Percentiles rank a stretch among this genome's conserved stretches.
phyloP scores from a whole-genome alignment of 1,139 yeast genomes.

The Hemisphaericaspora lyxosophila region DNA sequence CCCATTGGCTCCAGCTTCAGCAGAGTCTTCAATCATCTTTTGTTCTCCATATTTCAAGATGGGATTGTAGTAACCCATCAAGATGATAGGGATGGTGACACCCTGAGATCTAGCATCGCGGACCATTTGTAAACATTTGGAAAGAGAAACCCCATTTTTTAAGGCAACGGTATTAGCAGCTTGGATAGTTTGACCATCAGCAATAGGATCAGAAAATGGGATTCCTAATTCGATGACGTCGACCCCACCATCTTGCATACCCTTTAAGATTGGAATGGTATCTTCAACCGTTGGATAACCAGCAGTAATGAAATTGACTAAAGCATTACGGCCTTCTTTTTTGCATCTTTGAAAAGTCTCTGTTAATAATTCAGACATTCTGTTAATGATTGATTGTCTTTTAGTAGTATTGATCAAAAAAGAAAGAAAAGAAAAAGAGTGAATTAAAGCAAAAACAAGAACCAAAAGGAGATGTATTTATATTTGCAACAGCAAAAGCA shows the following conservation, averaged over 20 bases:
- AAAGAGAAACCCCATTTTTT: constrained; percentile 75
- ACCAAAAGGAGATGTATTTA: not conserved
- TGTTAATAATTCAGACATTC: constrained; percentile 67
- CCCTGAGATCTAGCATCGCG: constrained; percentile 76
- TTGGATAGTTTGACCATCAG: constrained; percentile 97
- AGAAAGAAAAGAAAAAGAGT: not conserved
- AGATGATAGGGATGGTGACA: constrained; percentile 80
- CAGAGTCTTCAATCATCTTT: constrained; percentile 71
- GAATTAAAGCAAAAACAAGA: not conserved
- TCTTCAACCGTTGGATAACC: constrained; percentile 89
- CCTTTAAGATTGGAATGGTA: constrained; percentile 80
- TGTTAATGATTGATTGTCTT: not conserved
- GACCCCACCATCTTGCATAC: constrained; percentile 92
- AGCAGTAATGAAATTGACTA: constrained; percentile 90
- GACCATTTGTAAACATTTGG: constrained; percentile 67
- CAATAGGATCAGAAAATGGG: constrained; percentile 98
- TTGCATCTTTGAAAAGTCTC: constrained; percentile 73
- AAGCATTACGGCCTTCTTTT: constrained; percentile 77
- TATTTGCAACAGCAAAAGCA: constrained; percentile 1
- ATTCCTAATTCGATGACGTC: constrained; percentile 93
- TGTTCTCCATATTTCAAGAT: constrained; percentile 87
- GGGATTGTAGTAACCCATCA: constrained; percentile 99
- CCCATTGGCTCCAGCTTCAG: constrained; percentile 90
- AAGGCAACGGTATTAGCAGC: constrained; percentile 78
- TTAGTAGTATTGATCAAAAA: constrained; percentile 3